Percentiles rank a stretch among this genome's conserved stretches.
These are phyloP conservation scores for Pezicula radicicola DNA, from an alignment of 2,329 filamentous ascomycete species.

Conservation along the genomic window DNA sequence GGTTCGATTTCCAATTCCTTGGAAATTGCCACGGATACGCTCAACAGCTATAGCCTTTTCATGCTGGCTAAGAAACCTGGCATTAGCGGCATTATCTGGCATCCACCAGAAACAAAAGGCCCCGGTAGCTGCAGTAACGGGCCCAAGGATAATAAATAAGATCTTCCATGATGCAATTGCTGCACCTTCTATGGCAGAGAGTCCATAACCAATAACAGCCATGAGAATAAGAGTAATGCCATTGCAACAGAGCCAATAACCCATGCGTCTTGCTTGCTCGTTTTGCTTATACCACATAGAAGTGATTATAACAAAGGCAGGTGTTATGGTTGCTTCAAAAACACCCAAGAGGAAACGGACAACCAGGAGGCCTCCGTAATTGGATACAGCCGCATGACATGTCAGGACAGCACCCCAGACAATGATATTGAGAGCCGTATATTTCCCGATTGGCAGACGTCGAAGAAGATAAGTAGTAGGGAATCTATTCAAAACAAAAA, in stretches of 20 bases:
- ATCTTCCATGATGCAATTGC: constrained; percentile 35
- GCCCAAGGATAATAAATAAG: constrained; percentile 36
- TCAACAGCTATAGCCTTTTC: constrained; percentile 13
- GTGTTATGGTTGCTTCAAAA: constrained; percentile 52
- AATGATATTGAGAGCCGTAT: constrained; percentile 17
- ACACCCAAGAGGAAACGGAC: constrained; percentile 55
- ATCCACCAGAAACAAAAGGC: constrained; percentile 3
- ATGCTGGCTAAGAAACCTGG: constrained; percentile 7
- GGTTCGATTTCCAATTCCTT: constrained; percentile 14
- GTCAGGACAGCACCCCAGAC: constrained; percentile 34
- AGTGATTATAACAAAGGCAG: constrained; percentile 51
- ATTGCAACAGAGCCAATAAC: constrained; percentile 42
- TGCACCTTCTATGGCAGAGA: constrained; percentile 39
- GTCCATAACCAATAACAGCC: constrained; percentile 44
- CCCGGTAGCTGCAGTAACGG: constrained; percentile 3
- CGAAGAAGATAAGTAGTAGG: constrained; percentile 6
- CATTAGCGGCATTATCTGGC: constrained; percentile 9
- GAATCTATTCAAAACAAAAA: not conserved
- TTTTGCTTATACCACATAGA: constrained; percentile 37
- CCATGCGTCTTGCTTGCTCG: constrained; percentile 36
- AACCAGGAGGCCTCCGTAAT: constrained; percentile 34
- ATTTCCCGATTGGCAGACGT: constrained; percentile 3
- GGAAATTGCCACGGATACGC: constrained; percentile 15
- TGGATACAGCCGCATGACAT: constrained; percentile 31
- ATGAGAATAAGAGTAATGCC: constrained; percentile 41